Evolutionary conservation across 2,329 filamentous ascomycete species (phyloP), one percentile per base, ranked within the genome.

Genomic region (Ploettnerulaceae sp.): DNA sequence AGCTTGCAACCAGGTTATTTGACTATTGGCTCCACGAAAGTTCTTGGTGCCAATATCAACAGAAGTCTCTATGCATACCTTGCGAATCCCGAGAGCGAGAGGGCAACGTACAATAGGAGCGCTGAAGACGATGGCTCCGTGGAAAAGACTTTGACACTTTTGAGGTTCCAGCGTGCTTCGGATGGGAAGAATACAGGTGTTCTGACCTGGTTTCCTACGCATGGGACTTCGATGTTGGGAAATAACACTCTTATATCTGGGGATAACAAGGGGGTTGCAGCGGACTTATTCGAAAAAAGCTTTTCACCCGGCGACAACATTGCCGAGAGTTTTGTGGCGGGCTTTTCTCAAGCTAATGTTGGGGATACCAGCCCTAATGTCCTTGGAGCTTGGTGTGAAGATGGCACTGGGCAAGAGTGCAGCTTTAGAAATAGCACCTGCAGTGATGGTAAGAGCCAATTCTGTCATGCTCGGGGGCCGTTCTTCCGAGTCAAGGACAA

Each of bases 251-350:
- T 95, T 11, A 79, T 93, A 40, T 83, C 89, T 2, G 91, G 88
- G n/a, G 91, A 97, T 66, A 97, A 97, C 71, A 97, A 97, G 69
- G 91, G 91, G 9, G 88, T 95, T 5, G 90, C 91, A 2, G 86
- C 90, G 0, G 85, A 84, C 62, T 71, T 95, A 9, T 83, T 96
- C 43, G 91, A 97, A 64, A 77, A 84, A 55, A 81, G 77, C 41
- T 73, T 84, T 38, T 64, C 69, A 2, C 67, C 65, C n/a, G 72
- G 79, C 14, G 61, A 70, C 1, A 72, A 69, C 14, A 80, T 81
- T 25, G 75, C 77, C 0, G 70, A 79, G 2, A 77, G 75, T 7
- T 95, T 95, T 57, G 86, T 96, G 1, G 89, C 90, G 2, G 91
- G 89, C 4, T 97, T 96, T 65, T 93, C 88, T 1, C 91, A 96